Conservation (phyloP, 2,329 filamentous ascomycete genomes). For the Cercospora canescens region DNA sequence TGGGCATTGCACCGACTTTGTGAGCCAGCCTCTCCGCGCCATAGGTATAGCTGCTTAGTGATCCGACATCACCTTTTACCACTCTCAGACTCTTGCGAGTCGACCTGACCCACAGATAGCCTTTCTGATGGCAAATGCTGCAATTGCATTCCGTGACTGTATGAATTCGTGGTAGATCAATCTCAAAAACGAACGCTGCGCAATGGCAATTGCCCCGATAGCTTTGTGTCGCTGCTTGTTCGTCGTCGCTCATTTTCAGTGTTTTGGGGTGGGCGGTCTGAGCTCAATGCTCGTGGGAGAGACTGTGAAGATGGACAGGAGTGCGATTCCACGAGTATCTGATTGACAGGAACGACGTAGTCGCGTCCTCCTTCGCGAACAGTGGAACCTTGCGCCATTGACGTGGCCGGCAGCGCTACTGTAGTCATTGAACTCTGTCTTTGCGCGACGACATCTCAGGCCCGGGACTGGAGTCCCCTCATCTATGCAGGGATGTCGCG, state of each 20-base stretch:
- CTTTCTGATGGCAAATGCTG: background rate
- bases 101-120: background rate
- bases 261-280: too few relatives aligned
- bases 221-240: background rate
- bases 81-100: background rate
- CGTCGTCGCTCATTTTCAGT: background rate
- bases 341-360: too few relatives aligned
- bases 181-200: background rate
- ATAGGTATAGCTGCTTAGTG: background rate
- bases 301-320: too few relatives aligned
- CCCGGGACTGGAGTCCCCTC: background rate
- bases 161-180: background rate
- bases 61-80: background rate
- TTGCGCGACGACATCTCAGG: background rate
- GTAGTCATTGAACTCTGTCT: background rate
- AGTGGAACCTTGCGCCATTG: background rate
- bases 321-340: too few relatives aligned
- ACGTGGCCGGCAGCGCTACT: background rate
- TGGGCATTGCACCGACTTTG: background rate
- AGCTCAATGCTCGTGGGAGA: too few relatives aligned
- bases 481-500: background rate
- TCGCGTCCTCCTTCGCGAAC: background rate
- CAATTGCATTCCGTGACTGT: background rate
- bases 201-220: background rate
- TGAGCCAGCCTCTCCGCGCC: background rate